Percentiles rank a stretch among this genome's conserved stretches.
Evolutionary conservation across 345 rosid species (phyloP).

Genomic region (Pistacia vera): DNA sequence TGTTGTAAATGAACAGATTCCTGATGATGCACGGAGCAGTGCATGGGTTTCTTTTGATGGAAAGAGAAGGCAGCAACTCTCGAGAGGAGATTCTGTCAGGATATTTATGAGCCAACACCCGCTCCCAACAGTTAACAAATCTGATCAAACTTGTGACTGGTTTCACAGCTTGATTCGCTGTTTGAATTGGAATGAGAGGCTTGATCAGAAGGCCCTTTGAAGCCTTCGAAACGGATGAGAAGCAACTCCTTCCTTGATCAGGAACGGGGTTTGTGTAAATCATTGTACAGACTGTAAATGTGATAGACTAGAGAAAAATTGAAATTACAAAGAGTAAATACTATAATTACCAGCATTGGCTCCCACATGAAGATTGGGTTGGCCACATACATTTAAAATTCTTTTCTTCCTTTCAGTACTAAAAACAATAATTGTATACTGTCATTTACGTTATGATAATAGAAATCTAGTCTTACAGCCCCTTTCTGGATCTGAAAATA

Average conservation of each 20-base stretch:
- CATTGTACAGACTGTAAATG: constrained; percentile 39
- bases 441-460: constrained; percentile 1
- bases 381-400: constrained; percentile 7
- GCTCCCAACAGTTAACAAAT: constrained; percentile 91
- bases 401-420: not conserved
- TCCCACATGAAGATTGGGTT: constrained; percentile 18
- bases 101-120: constrained; percentile 97
- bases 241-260: constrained; percentile 7
- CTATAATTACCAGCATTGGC: constrained; percentile 13
- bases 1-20: constrained; percentile 54
- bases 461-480: not conserved
- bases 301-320: constrained; percentile 12
- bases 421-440: constrained; percentile 4
- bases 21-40: constrained; percentile 90
- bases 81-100: constrained; percentile 88
- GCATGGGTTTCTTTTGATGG: constrained; percentile 99
- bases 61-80: constrained; percentile 96
- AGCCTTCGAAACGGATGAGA: constrained; percentile 16
- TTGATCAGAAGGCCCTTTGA: constrained; percentile 87
- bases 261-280: constrained; percentile 36
- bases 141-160: constrained; percentile 97
- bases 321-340: constrained; percentile 4
- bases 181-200: constrained; percentile 96
- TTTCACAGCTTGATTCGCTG: constrained; percentile 93
- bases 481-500: not conserved